Evolutionary conservation across 2,329 filamentous ascomycete genomes (phyloP).

Genomic region (Metarhizium anisopliae): DNA sequence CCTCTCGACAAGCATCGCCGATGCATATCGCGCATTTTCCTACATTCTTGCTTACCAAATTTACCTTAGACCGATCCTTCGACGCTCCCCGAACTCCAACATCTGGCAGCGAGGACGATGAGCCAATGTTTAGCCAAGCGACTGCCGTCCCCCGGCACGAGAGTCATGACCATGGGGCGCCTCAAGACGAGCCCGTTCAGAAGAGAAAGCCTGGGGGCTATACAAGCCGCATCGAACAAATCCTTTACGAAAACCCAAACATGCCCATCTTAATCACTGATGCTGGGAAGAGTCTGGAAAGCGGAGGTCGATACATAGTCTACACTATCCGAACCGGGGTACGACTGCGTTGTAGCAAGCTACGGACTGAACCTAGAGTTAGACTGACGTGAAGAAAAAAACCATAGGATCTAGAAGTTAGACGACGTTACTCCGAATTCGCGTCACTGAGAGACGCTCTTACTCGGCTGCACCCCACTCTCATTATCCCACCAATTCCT

Average conservation of each 20-base stretch:
- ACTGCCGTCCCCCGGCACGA: slow-evolving; percentile 18
- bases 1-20: neutral
- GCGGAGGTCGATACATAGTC: slow-evolving; percentile 86
- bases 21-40: neutral
- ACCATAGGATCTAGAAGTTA: slow-evolving; percentile 80
- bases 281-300: slow-evolving; percentile 90
- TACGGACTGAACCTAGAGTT: neutral
- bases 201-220: slow-evolving; percentile 76
- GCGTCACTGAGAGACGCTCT: slow-evolving; percentile 82
- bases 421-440: slow-evolving; percentile 93
- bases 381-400: slow-evolving; percentile 1
- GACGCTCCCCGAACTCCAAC: slow-evolving; percentile 64
- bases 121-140: slow-evolving; percentile 30
- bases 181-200: slow-evolving; percentile 36
- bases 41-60: neutral
- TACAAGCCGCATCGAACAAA: slow-evolving; percentile 92
- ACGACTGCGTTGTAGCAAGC: slow-evolving; percentile 17
- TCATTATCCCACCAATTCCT: slow-evolving; percentile 93
- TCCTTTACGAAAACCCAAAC: slow-evolving; percentile 89
- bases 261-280: slow-evolving; percentile 86
- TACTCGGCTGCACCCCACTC: slow-evolving; percentile 83
- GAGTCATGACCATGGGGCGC: slow-evolving; percentile 39
- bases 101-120: slow-evolving; percentile 59
- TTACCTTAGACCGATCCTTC: slow-evolving; percentile 31
- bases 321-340: slow-evolving; percentile 96